phyloP scores from a whole-genome alignment of 2,329 filamentous ascomycete genomes.

The Talaromyces pinophilus region DNA sequence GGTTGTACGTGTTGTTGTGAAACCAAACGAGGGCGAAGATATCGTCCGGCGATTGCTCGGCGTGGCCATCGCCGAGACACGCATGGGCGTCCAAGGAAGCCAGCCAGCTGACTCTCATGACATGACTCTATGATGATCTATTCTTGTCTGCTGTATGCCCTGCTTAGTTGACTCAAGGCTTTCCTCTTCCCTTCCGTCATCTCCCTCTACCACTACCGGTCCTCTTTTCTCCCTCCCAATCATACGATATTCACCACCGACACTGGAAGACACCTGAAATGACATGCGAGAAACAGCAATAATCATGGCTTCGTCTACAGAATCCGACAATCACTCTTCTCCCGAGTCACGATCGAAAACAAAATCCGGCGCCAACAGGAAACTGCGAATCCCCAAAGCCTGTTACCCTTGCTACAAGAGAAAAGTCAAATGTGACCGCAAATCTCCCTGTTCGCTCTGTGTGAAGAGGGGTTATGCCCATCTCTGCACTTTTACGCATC shows the following conservation, averaged over 20 bases:
- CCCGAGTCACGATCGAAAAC: background rate
- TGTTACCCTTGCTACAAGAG: conserved; percentile 50
- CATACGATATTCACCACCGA: background rate
- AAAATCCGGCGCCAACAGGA: conserved; percentile 25
- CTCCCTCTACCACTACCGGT: background rate
- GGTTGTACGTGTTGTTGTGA: background rate
- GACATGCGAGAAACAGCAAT: background rate
- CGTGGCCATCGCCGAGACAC: background rate
- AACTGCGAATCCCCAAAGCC: conserved; percentile 49
- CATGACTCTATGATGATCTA: background rate
- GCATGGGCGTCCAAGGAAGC: background rate
- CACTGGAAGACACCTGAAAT: background rate
- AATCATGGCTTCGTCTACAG: conserved; percentile 12
- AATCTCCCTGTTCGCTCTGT: conserved; percentile 51
- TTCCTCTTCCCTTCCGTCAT: background rate
- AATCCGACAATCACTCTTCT: conserved; percentile 7
- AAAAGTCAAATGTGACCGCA: conserved; percentile 53
- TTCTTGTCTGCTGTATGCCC: too few relatives aligned
- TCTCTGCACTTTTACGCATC: conserved; percentile 52
- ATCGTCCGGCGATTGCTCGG: conserved; percentile 4
- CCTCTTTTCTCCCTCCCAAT: background rate
- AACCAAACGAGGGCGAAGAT: background rate
- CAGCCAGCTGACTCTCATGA: background rate
- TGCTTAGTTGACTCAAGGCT: too few relatives aligned
- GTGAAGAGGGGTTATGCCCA: conserved; percentile 53